Base-by-base conservation (phyloP, 2,329 filamentous ascomycete genomes). In the Fusarium avenaceum region DNA sequence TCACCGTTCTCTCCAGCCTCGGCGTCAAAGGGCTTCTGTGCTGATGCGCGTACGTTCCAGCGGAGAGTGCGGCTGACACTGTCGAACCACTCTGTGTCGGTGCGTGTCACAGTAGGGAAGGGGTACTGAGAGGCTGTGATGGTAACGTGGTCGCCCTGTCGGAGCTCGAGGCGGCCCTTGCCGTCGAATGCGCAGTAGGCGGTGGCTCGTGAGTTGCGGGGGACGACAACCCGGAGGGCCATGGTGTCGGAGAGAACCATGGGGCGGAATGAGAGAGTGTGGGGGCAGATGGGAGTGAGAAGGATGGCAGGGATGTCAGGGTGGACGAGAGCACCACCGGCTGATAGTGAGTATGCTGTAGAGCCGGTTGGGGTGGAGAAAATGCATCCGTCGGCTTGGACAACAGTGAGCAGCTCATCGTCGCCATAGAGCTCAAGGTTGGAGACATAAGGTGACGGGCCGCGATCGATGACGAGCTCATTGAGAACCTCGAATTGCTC, bases 401-500 rank as follows among this genome's bases (percentile, higher is more conserved):
- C 92, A 51, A 97, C 93, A 17, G 96, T 99, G 72, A 99, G 86
- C 43, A 97, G 90, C 79, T 97, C 93, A 76, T 97, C 92, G 76
- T 99, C 96, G 67, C 94, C 96, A 78, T 97, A 98, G 13, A 99
- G 85, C 81, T 99, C 96, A 39, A 99, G 86, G 80, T 97, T 97
- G 43, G 95, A 98, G 61, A 99, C 95, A 77, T 98, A 99, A 20
- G 95, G 94, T 17, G 93, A 97, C 75, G 96, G 96, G 67, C 96
- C 96, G 63, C 96, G 92, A 81, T 99, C 96, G 74, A 99, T 98
- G 79, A 99, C 95, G 51, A 99, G 89, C 82, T 99, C 96, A 80
- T 99, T 99, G 69, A 99, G 89, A 20, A 99, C 95, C 81, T 99
- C 96, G 69, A 97, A 98, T 75, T 97, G 94, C 81, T 98, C 95